Percentiles rank a stretch among this genome's conserved stretches.
Evolutionary conservation across 176 grass and related monocot genomes (phyloP).

Genomic region (bread wheat (Triticum aestivum)): IWGSC_CS_RefSeq_v2.1 NC_057811.1:416291119-416291618

Average conservation of each 20-base stretch:
- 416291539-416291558: conserved; percentile 29
- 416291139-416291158: conserved; percentile 76
- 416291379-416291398: not conserved
- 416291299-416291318: not conserved
- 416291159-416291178: not conserved
- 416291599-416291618: conserved; percentile 77
- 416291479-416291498: not conserved
- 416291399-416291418: not conserved
- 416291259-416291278: not conserved
- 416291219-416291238: no score
- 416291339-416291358: not conserved
- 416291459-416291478: not conserved
- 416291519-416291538: not conserved
- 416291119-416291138: conserved; percentile 69
- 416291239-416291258: not conserved
- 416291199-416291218: not conserved
- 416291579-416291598: conserved; percentile 75
- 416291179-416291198: not conserved
- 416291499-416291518: not conserved
- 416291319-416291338: not conserved
- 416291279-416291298: not conserved
- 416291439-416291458: not conserved
- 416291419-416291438: not conserved
- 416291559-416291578: conserved; percentile 95
- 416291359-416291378: not conserved